Evolutionary conservation across 345 rosid genomes (phyloP).

Genomic region (Jatropha curcas): DNA sequence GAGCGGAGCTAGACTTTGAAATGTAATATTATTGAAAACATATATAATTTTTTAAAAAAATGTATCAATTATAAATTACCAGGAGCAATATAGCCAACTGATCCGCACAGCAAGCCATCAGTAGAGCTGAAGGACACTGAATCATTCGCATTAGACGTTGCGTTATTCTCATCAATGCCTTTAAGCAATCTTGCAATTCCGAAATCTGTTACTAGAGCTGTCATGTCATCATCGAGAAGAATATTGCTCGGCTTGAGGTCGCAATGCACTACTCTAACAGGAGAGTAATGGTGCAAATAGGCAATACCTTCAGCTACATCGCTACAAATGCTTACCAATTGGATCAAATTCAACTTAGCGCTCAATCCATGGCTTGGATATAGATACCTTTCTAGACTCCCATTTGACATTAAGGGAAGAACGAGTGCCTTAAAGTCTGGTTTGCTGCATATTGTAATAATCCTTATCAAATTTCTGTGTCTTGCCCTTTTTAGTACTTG

Average conservation of each 20-base stretch:
- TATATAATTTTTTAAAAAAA: too few species aligned
- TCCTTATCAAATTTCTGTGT: conserved; percentile 83
- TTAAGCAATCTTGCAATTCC: conserved; percentile 74
- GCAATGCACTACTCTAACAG: conserved; percentile 86
- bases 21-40: background rate
- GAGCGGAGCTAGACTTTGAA: too few species aligned
- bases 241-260: conserved; percentile 96
- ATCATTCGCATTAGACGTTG: conserved; percentile 42
- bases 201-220: conserved; percentile 86
- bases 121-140: conserved; percentile 63
- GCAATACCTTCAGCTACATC: conserved; percentile 90
- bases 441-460: conserved; percentile 79
- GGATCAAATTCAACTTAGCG: conserved; percentile 51
- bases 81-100: conserved; percentile 92
- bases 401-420: conserved; percentile 83
- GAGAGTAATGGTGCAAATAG: conserved; percentile 81
- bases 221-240: conserved; percentile 85
- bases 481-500: conserved; percentile 67
- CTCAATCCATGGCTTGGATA: conserved; percentile 48
- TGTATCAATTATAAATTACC: too few species aligned
- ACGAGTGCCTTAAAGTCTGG: conserved; percentile 90
- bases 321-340: conserved; percentile 65
- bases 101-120: conserved; percentile 78
- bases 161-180: conserved; percentile 38
- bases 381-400: conserved; percentile 78